These are phyloP conservation scores for Plectosphaerella cucumerina DNA, from an alignment of 2,329 filamentous ascomycete genomes.

Conservation along the genomic window DNA sequence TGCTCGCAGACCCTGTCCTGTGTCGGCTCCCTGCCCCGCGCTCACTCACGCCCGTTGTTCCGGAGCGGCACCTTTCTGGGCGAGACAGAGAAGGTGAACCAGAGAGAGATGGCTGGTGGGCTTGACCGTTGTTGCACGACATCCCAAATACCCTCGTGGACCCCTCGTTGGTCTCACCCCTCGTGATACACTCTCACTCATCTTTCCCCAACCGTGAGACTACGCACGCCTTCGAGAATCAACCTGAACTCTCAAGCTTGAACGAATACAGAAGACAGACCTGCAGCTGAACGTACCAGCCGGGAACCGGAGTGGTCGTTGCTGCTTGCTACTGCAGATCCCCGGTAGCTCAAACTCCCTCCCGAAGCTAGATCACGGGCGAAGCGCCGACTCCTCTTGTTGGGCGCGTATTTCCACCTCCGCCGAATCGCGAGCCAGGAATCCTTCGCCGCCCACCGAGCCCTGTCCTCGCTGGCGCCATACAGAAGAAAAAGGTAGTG, in stretches of 20 bases:
- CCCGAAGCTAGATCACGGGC: constrained; percentile 14
- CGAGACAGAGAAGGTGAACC: no score
- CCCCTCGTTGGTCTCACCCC: not conserved
- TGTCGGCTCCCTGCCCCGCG: no score
- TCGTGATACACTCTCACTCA: constrained; percentile 19
- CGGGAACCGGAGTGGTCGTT: no score
- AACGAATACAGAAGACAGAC: not conserved
- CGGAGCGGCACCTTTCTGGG: no score
- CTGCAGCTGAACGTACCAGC: no score
- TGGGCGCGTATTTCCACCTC: constrained; percentile 42
- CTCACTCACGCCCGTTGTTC: no score
- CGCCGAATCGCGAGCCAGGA: constrained; percentile 31
- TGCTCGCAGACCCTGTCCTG: no score
- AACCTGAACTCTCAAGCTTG: not conserved
- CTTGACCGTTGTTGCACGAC: not conserved
- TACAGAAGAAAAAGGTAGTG: constrained; percentile 16
- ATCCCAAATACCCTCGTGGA: constrained; percentile 1
- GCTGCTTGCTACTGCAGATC: not conserved
- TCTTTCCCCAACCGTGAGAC: constrained; percentile 10
- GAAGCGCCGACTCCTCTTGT: constrained; percentile 26
- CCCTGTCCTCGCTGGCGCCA: constrained; percentile 14
- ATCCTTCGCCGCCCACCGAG: constrained; percentile 40
- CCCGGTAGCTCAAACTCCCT: not conserved
- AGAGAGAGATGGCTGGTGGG: no score
- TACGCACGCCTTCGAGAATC: not conserved